Evolutionary conservation across 805 yeast genomes (phyloP), one percentile per base, ranked within the genome.

Genomic region (Metschnikowia noctiluminum): DNA sequence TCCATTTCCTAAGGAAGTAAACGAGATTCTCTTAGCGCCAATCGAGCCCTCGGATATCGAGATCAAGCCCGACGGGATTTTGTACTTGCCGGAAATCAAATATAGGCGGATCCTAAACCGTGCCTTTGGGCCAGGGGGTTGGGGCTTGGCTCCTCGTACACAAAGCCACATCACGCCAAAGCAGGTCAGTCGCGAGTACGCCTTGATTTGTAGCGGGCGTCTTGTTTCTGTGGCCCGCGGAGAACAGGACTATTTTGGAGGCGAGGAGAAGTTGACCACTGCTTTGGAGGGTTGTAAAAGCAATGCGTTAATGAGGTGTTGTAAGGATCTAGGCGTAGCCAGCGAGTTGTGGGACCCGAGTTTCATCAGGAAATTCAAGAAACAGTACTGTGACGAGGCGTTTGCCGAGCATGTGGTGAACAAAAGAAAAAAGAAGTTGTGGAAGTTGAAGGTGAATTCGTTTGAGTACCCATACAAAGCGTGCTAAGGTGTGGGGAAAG

Each of bases 121-220:
- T 35, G 95, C 98, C 0, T 92, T 94, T 73, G 99, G 99, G 3
- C 97, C 99, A 7, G 99, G 99, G 28, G 97, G 96, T 1, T 94
- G 99, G 99, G 98, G 98, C 0, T 73, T 94, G 48, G 96, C 95
- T 0, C 98, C 99, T 10, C 74, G 99, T 48, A 83, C 96, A 0
- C 92, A 87, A 55, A 86, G 96, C 0, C 72, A 81, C 45, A 81
- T 94, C 31, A 85, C 96, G 1, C 78, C 82, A 30, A 82, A 79
- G 53, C 76, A 82, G 43, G 83, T 94, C 31, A 89, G 96, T 10
- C 77, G 98, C 55, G 99, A 94, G 63, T 94, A 89, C 62, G 97
- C 89, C 0, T 71, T 94, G 44, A 76, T 94, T 3, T 86, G 96
- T 57, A 82, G 85, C 50, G 98, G 98, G 1, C 78, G 96, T 55